A percentile compares a stretch with the other conserved stretches of the same genome.
Conservation (phyloP, 495 filamentous ascomycete species). For the Xylaria nigripes region DNA sequence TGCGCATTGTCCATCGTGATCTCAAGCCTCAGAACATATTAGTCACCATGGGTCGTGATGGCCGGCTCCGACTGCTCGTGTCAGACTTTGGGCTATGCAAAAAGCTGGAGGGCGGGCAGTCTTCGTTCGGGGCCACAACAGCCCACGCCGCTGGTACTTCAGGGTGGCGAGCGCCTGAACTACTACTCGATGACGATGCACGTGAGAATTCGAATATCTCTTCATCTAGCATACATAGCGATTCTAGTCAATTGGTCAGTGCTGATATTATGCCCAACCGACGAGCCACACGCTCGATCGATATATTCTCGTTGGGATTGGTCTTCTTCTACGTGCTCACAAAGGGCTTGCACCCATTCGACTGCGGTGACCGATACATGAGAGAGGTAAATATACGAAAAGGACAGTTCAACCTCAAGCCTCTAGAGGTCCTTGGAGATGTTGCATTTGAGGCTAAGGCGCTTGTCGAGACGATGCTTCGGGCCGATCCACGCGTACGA, state of each 20-base stretch:
- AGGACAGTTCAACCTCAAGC: conserved; percentile 63
- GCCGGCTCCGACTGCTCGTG: conserved; percentile 72
- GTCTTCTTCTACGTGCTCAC: conserved; percentile 96
- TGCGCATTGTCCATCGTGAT: conserved; percentile 94
- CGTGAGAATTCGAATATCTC: conserved; percentile 23
- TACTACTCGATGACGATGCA: conserved; percentile 71
- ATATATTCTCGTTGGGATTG: conserved; percentile 92
- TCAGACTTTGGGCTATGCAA: conserved; percentile 98
- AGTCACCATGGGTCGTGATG: conserved; percentile 53
- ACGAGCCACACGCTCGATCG: conserved; percentile 87
- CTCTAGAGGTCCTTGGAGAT: conserved; percentile 63
- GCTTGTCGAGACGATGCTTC: conserved; percentile 76
- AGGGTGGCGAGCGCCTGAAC: conserved; percentile 92
- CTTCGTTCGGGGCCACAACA: conserved; percentile 88
- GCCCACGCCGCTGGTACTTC: conserved; percentile 88
- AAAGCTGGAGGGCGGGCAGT: conserved; percentile 92
- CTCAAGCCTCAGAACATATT: conserved; percentile 97
- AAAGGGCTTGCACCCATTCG: conserved; percentile 85
- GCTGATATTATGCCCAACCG: conserved; percentile 49
- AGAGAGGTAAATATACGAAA: conserved; percentile 95
- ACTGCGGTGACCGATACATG: conserved; percentile 86
- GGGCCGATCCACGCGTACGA: conserved; percentile 58
- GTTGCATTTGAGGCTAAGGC: conserved; percentile 80
- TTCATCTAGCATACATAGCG: conserved; percentile 37
- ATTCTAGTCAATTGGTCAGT: conserved; percentile 35